phyloP scores from a whole-genome alignment of 2,329 filamentous ascomycete genomes.

The Hirsutella thompsonii region DNA sequence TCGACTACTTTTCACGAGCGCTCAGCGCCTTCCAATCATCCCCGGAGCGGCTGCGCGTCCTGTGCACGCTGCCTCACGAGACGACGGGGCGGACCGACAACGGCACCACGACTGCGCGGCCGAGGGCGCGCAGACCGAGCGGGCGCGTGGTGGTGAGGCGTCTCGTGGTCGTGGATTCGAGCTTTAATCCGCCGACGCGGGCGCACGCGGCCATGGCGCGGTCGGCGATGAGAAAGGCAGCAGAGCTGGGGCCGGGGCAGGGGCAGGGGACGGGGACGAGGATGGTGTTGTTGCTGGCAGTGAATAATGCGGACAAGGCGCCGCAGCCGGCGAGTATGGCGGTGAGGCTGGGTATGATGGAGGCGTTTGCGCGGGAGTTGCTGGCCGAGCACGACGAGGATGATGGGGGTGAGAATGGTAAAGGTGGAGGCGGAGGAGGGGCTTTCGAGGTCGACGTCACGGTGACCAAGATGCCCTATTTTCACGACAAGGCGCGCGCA shows the following conservation, averaged over 20 bases:
- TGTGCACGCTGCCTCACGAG: constrained; percentile 25
- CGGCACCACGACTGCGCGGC: not conserved
- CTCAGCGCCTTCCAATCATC: constrained; percentile 32
- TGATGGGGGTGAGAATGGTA: too few species aligned
- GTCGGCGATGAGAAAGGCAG: constrained; percentile 27
- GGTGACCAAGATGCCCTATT: constrained; percentile 60
- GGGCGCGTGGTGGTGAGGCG: constrained; percentile 8
- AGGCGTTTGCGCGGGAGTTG: constrained; percentile 48
- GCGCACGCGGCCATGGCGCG: constrained; percentile 46
- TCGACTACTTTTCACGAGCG: constrained; percentile 29
- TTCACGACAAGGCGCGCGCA: constrained; percentile 54
- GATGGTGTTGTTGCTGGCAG: constrained; percentile 46
- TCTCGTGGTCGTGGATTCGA: constrained; percentile 51
- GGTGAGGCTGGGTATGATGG: constrained; percentile 59
- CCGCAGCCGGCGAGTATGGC: constrained; percentile 56
- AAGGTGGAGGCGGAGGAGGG: too few species aligned
- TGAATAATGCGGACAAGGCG: constrained; percentile 54
- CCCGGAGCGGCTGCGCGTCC: constrained; percentile 27
- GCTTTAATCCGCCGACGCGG: constrained; percentile 54
- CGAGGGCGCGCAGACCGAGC: constrained; percentile 10
- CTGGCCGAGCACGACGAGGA: constrained; percentile 5
- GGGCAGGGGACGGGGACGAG: constrained; percentile 17
- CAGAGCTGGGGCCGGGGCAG: too few species aligned
- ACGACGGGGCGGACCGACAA: not conserved
- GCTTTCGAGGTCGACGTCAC: constrained; percentile 51